Base-by-base conservation (phyloP, 345 rosid species). In the Arabis hirsuta region DNA sequence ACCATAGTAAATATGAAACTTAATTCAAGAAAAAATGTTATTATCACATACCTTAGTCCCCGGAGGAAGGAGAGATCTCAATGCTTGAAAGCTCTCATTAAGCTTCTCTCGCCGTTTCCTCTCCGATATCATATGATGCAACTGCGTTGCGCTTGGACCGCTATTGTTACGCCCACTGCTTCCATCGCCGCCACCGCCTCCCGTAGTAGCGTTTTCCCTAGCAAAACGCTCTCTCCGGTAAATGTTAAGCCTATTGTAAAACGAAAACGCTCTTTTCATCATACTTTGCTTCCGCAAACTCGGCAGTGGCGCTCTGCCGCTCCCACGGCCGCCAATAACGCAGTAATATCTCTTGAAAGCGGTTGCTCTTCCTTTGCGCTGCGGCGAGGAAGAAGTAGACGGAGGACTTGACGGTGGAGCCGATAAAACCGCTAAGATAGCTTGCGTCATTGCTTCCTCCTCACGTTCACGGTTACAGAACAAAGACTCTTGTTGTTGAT, bases 121-220 rank as follows among this genome's bases (percentile, higher is more conserved):
- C 80, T 94, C 98, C 1, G 96, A 85, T 69, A 94, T 86, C 98
- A 87, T 86, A 66, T 93, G 98, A 52, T 89, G 92, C 72, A 93
- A 48, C 65, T 93, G 98, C 43, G 82, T 84, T 47, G 68, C 69
- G 3, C 83, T 69, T 76, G 74, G 74, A 12, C 64, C 74, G 2
- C 71, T 14, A 4, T 6, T 32, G 13, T 7, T 24, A 34, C 72
- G 60, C 3, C 62, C 61, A 53, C 74, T 8, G 42, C 65, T 53
- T 22, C 62, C 63, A 19, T 22, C 85, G 84, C 4, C 59, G 9
- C 55, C 5, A 8, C 41, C 44, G 12, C 59, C 59, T 6, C 44
- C 44, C 0, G 16, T 26, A 39, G 55, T 48, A 42, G 52, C 55
- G 22, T 42, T 66, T 66, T 58, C 68, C 8, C 63, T 78, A 5